Evolutionary conservation across 257 asterid genomes (phyloP).

Genomic region (Scutellaria baicalensis): DNA sequence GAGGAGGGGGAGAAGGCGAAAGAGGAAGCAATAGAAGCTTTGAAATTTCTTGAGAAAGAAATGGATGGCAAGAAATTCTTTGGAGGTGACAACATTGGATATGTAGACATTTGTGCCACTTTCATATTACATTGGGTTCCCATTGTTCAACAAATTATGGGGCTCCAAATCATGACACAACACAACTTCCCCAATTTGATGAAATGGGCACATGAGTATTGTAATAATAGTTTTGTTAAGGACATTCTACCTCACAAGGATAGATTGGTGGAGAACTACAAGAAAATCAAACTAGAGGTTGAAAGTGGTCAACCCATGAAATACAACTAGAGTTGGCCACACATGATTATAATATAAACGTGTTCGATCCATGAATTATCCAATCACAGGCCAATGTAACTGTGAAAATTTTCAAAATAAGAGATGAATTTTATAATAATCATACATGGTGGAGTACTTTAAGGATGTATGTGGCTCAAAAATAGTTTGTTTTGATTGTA

Average conservation of each 20-base stretch:
- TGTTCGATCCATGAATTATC: no score
- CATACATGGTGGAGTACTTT: background rate
- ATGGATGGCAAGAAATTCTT: constrained; percentile 38
- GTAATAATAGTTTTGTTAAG: constrained; percentile 15
- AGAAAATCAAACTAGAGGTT: background rate
- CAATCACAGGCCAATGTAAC: no score
- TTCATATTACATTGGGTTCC: constrained; percentile 23
- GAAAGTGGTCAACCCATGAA: no score
- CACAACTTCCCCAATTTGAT: constrained; percentile 32
- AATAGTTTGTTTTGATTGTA: no score
- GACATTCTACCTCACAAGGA: constrained; percentile 31
- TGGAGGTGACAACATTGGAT: constrained; percentile 42
- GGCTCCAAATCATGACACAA: constrained; percentile 27
- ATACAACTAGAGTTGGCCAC: no score
- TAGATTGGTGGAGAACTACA: background rate
- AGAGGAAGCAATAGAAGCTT: constrained; percentile 29
- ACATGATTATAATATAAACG: no score
- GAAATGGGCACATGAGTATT: constrained; percentile 27
- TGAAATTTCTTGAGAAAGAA: constrained; percentile 29
- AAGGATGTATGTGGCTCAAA: no score
- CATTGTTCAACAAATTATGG: constrained; percentile 11
- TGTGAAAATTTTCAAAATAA: no score
- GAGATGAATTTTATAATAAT: no score
- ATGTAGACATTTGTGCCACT: constrained; percentile 31
- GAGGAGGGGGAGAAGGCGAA: constrained; percentile 38